These are phyloP conservation scores for Cryphonectria nitschkei DNA, from an alignment of 2,329 filamentous ascomycete genomes.

Conservation along the genomic window DNA sequence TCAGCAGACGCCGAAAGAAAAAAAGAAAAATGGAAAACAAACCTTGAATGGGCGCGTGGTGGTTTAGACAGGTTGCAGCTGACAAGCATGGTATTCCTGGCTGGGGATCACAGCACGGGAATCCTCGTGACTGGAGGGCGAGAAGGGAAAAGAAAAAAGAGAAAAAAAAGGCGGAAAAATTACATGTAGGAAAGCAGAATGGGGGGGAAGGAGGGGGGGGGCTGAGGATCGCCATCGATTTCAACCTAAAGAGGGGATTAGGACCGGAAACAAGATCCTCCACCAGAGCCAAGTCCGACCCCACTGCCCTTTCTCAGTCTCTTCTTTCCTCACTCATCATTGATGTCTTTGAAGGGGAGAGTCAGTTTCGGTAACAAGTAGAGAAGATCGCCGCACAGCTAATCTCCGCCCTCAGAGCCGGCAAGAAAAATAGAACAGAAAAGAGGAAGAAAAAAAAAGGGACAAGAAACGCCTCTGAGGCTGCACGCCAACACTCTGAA, in stretches of 20 bases:
- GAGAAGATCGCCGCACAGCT: not conserved
- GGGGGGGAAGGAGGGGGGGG: not conserved
- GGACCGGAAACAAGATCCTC: conserved; percentile 15
- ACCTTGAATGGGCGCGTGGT: not conserved
- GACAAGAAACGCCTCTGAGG: too few relatives aligned
- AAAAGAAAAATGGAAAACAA: not conserved
- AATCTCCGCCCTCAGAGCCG: not conserved
- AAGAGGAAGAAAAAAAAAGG: not conserved
- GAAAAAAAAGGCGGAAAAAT: not conserved
- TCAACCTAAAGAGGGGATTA: conserved; percentile 23
- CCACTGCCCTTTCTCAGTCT: not conserved
- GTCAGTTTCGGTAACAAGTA: not conserved
- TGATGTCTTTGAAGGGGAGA: not conserved
- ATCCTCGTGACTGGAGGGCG: not conserved
- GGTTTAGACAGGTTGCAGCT: not conserved
- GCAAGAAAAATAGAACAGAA: not conserved
- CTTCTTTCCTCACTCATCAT: not conserved
- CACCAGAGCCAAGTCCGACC: conserved; percentile 1
- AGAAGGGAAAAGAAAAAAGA: not conserved
- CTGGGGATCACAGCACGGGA: not conserved
- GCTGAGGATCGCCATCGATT: conserved; percentile 25
- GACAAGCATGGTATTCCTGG: not conserved
- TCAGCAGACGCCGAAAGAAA: not conserved
- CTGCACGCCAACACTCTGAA: not conserved
- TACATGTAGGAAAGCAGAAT: not conserved